Evolutionary conservation across 805 yeast genomes (phyloP).

Genomic region (Komagataella pastoris): DNA sequence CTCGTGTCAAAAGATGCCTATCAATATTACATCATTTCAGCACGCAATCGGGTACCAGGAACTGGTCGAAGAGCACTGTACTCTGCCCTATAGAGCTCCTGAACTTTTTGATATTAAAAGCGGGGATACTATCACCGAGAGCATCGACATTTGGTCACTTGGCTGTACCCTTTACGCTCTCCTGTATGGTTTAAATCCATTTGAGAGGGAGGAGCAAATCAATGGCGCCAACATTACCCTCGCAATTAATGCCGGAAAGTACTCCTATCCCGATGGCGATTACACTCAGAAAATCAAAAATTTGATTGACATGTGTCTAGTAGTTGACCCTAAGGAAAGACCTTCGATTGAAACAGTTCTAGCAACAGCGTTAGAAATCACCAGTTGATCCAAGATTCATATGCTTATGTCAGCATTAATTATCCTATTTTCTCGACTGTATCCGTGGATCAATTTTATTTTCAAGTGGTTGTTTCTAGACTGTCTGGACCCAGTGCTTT

Average conservation of each 20-base stretch:
- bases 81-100: slow-evolving; percentile 83
- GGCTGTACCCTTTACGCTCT: slow-evolving; percentile 76
- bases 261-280: slow-evolving; percentile 34
- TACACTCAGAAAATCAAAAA: slow-evolving; percentile 45
- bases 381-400: not conserved
- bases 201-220: slow-evolving; percentile 69
- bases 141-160: slow-evolving; percentile 82
- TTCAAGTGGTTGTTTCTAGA: not conserved
- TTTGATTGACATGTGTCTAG: slow-evolving; percentile 47
- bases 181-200: slow-evolving; percentile 74
- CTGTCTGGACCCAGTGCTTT: not conserved
- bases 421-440: not conserved
- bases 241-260: slow-evolving; percentile 62
- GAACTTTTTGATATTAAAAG: slow-evolving; percentile 71
- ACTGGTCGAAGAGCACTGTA: slow-evolving; percentile 71
- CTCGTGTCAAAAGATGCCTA: slow-evolving; percentile 54
- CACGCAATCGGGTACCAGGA: slow-evolving; percentile 72
- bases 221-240: slow-evolving; percentile 72
- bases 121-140: slow-evolving; percentile 52
- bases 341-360: slow-evolving; percentile 53
- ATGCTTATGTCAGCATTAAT: not conserved
- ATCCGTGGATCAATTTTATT: not conserved
- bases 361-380: slow-evolving; percentile 24
- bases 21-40: slow-evolving; percentile 40
- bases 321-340: slow-evolving; percentile 44